A percentile compares a stretch with the other conserved stretches of the same genome.
Conservation (phyloP, 2,329 filamentous ascomycete species). For the Aspergillus sp. region DNA sequence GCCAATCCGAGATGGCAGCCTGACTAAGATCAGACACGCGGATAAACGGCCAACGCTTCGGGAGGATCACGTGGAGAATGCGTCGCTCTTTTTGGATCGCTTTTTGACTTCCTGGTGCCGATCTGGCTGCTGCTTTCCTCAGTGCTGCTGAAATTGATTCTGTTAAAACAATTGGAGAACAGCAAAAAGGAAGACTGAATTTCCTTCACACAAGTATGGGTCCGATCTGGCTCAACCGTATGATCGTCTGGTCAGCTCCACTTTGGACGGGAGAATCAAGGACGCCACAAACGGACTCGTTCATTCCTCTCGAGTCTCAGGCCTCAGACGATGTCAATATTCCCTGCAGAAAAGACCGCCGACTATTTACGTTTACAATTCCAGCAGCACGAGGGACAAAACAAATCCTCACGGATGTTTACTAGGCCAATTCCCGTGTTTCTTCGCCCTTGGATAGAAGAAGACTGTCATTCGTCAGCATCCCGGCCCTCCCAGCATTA, state of each 20-base stretch:
- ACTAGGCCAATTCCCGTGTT: neutral
- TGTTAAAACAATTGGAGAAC: neutral
- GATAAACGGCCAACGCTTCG: conserved; percentile 13
- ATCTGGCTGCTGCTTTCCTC: neutral
- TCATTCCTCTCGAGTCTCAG: neutral
- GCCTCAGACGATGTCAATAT: neutral
- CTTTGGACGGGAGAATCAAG: neutral
- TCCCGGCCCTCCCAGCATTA: conserved; percentile 4
- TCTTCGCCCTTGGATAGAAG: neutral
- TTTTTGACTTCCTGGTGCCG: neutral
- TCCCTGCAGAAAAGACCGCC: neutral
- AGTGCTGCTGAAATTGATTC: neutral
- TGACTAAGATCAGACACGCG: conserved; percentile 7
- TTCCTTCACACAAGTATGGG: neutral
- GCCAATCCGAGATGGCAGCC: neutral
- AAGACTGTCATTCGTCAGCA: conserved; percentile 2
- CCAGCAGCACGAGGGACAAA: neutral
- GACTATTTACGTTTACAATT: neutral
- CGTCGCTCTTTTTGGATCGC: neutral
- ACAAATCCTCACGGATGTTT: neutral
- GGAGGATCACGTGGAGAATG: conserved; percentile 10
- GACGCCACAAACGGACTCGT: conserved; percentile 7
- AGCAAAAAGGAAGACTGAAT: neutral
- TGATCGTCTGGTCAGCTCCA: conserved; percentile 8
- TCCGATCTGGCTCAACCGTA: conserved; percentile 6